phyloP scores from a whole-genome alignment of 768 basidiomycete species.

The Rhizopogon roseolus region DNA sequence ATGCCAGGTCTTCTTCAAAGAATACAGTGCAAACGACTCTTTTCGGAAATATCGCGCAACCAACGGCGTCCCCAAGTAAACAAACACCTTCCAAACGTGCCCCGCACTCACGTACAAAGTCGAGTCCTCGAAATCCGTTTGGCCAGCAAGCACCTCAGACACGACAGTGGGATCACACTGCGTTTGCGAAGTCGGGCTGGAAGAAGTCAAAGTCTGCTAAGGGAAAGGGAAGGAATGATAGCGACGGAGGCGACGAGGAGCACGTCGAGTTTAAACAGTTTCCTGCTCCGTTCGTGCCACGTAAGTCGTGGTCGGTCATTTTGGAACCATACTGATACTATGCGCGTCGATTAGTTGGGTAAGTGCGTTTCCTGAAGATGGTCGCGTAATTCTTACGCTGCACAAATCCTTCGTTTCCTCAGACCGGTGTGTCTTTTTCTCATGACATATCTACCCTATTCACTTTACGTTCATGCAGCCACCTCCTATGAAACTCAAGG shows the following conservation, averaged over 20 bases:
- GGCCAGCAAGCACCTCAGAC: conserved; percentile 57
- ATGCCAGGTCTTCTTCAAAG: conserved; percentile 23
- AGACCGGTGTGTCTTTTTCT: conserved; percentile 27
- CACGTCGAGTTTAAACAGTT: conserved; percentile 75
- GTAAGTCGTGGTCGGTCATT: conserved; percentile 36
- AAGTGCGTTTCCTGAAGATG: conserved; percentile 21
- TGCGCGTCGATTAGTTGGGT: conserved; percentile 41
- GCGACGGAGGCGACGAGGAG: conserved; percentile 56
- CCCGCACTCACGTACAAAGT: conserved; percentile 38
- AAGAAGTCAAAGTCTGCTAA: conserved; percentile 46
- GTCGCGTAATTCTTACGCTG: neutral
- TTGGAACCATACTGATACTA: conserved; percentile 6
- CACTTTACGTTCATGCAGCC: conserved; percentile 35
- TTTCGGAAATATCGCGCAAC: conserved; percentile 51
- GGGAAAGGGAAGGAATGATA: conserved; percentile 46
- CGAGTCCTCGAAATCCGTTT: conserved; percentile 36
- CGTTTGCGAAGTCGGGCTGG: conserved; percentile 76
- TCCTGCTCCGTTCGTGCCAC: conserved; percentile 69
- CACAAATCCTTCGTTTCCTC: neutral
- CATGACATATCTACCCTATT: neutral
- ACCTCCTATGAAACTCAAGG: conserved; percentile 69
- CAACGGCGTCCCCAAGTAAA: conserved; percentile 28
- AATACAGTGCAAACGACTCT: conserved; percentile 60
- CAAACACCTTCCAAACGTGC: conserved; percentile 21
- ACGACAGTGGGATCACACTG: conserved; percentile 91